Evolutionary conservation across 352 stramenopile genomes (phyloP).

Genomic region (Globisporangium abappressorium): DNA sequence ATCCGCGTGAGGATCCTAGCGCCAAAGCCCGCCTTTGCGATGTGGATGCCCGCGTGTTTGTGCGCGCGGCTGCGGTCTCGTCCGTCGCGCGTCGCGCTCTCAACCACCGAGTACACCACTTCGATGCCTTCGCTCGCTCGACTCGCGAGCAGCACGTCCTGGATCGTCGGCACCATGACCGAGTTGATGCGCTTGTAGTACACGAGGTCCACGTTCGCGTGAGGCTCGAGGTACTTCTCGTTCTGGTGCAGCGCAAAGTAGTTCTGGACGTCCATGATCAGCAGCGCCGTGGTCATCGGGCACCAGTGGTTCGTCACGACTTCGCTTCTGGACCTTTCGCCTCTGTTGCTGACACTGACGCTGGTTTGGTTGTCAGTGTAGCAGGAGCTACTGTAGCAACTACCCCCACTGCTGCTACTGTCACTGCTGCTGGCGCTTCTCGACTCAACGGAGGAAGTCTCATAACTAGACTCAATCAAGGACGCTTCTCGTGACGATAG

Average conservation of each 20-base stretch:
- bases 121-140: slow-evolving; percentile 58
- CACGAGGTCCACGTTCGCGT: slow-evolving; percentile 12
- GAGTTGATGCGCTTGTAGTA: slow-evolving; percentile 57
- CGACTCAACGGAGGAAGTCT: slow-evolving; percentile 7
- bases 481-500: neutral
- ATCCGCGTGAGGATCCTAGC: slow-evolving; percentile 60
- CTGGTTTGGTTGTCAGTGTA: slow-evolving; percentile 14
- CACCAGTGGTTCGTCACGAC: slow-evolving; percentile 43
- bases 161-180: slow-evolving; percentile 50
- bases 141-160: slow-evolving; percentile 56
- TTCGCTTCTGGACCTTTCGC: neutral
- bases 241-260: slow-evolving; percentile 49
- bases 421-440: neutral
- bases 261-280: slow-evolving; percentile 72
- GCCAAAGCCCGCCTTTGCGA: slow-evolving; percentile 64
- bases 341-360: neutral
- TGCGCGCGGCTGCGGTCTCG: slow-evolving; percentile 82
- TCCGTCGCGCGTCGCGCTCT: slow-evolving; percentile 81
- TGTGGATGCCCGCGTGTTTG: slow-evolving; percentile 83
- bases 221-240: slow-evolving; percentile 20
- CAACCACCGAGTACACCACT: slow-evolving; percentile 89
- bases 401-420: slow-evolving; percentile 1
- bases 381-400: slow-evolving; percentile 1
- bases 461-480: slow-evolving; percentile 1
- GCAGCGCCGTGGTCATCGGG: slow-evolving; percentile 58